These are phyloP conservation scores for Calonectria ilicicola DNA, from an alignment of 2,329 filamentous ascomycete species.

Conservation along the genomic window DNA sequence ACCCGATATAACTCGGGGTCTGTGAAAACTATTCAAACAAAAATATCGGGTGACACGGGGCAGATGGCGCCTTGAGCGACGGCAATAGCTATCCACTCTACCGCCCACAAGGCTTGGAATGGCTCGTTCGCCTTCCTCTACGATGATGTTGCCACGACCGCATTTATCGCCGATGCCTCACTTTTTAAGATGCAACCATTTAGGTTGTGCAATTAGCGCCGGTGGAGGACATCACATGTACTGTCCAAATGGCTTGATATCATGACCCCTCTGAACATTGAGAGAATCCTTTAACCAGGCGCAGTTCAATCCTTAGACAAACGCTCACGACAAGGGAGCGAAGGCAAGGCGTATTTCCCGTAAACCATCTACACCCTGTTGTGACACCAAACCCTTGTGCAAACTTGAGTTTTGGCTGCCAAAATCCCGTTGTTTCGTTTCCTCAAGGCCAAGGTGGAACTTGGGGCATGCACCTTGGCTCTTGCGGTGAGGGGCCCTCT, in stretches of 20 bases:
- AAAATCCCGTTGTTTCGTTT: constrained; percentile 21
- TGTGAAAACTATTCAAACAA: neutral
- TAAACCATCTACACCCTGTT: constrained; percentile 6
- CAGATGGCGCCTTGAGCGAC: constrained; percentile 11
- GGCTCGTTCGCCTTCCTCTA: neutral
- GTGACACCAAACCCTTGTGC: neutral
- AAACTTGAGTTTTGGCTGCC: neutral
- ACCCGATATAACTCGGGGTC: constrained; percentile 10
- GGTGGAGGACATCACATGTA: constrained; percentile 12
- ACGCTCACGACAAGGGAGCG: neutral
- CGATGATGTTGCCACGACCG: constrained; percentile 16
- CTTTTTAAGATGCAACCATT: neutral
- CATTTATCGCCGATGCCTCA: constrained; percentile 28
- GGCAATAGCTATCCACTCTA: constrained; percentile 2
- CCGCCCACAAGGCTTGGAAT: constrained; percentile 6
- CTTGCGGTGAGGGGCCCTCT: neutral
- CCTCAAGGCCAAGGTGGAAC: constrained; percentile 5
- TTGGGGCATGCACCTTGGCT: neutral
- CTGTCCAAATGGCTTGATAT: neutral
- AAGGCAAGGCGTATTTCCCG: neutral
- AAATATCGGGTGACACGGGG: constrained; percentile 8
- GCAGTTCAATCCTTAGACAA: neutral
- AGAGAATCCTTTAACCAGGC: neutral
- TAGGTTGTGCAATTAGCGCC: neutral
- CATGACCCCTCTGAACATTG: neutral